phyloP scores from a whole-genome alignment of 768 basidiomycete genomes.

The Lepiota venenata region DNA sequence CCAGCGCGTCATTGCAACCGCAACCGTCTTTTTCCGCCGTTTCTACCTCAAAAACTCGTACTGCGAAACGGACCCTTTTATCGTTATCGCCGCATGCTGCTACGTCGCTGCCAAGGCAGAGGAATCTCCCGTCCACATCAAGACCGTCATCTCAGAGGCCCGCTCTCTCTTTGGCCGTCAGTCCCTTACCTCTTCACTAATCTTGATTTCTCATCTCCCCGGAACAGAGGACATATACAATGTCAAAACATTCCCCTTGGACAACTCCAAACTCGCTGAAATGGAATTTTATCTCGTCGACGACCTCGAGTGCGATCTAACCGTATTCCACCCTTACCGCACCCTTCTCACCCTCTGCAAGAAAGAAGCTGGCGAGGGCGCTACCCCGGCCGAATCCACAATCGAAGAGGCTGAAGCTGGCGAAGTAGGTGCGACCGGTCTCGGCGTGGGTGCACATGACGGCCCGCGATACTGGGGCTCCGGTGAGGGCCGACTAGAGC shows the following conservation, averaged over 20 bases:
- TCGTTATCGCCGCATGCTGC: conserved; percentile 89
- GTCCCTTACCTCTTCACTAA: conserved; percentile 19
- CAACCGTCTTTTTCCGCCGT: conserved; percentile 92
- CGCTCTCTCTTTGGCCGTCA: conserved; percentile 69
- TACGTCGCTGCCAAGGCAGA: conserved; percentile 98
- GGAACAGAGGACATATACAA: conserved; percentile 59
- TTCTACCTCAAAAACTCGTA: conserved; percentile 96
- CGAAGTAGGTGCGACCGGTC: conserved; percentile 34
- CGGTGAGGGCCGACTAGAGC: conserved; percentile 73
- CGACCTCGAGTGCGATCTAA: conserved; percentile 92
- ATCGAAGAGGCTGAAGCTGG: conserved; percentile 52
- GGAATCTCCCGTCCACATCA: conserved; percentile 93
- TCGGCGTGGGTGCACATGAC: conserved; percentile 42
- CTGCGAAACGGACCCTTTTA: conserved; percentile 93
- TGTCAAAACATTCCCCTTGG: conserved; percentile 77
- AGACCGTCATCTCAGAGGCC: conserved; percentile 84
- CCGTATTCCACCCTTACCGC: conserved; percentile 93
- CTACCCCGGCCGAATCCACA: conserved; percentile 24
- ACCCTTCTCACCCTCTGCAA: conserved; percentile 78
- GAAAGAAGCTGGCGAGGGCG: conserved; percentile 36
- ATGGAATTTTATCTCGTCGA: conserved; percentile 99
- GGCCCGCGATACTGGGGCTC: conserved; percentile 77
- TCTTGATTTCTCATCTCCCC: background rate
- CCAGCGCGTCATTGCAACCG: conserved; percentile 91
- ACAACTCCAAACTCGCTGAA: conserved; percentile 91